A percentile compares a stretch with the other conserved stretches of the same genome.
Evolutionary conservation across 108 stramenopile genomes (phyloP).

Genomic region (Nitzschia palea): DNA sequence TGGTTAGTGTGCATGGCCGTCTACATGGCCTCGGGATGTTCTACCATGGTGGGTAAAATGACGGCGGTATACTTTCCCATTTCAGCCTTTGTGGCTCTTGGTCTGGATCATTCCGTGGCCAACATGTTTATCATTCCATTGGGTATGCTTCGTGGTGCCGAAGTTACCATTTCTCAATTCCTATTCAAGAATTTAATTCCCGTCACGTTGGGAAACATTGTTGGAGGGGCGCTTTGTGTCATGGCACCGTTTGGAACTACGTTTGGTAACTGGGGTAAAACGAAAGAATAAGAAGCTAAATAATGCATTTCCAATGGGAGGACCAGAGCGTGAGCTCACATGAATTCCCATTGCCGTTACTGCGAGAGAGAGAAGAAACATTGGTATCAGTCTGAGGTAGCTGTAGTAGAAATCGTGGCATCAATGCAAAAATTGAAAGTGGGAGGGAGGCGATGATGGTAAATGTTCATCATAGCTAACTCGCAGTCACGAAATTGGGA

Average conservation of each 20-base stretch:
- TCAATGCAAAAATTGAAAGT: too few species aligned
- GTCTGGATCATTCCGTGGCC: constrained; percentile 93
- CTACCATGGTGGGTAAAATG: constrained; percentile 79
- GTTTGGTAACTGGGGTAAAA: constrained; percentile 79
- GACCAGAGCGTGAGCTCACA: too few species aligned
- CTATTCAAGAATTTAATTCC: constrained; percentile 88
- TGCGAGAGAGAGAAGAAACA: too few species aligned
- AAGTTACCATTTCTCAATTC: constrained; percentile 75
- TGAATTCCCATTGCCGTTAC: too few species aligned
- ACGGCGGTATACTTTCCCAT: constrained; percentile 92
- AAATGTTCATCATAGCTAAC: too few species aligned
- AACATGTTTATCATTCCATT: constrained; percentile 98
- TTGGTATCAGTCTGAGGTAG: too few species aligned
- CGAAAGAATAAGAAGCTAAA: constrained; percentile 30
- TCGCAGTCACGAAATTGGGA: too few species aligned
- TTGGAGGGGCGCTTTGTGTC: constrained; percentile 89
- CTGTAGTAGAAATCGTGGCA: too few species aligned
- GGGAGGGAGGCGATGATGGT: too few species aligned
- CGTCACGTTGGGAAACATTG: constrained; percentile 94
- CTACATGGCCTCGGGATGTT: constrained; percentile 86
- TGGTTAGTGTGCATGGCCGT: constrained; percentile 97
- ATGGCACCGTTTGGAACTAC: constrained; percentile 77
- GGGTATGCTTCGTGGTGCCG: constrained; percentile 91
- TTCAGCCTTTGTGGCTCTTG: constrained; percentile 89
- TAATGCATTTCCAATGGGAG: too few species aligned